Evolutionary conservation across 1,139 yeast species (phyloP).

Genomic region (Nakaseomyces bracarensis): DNA sequence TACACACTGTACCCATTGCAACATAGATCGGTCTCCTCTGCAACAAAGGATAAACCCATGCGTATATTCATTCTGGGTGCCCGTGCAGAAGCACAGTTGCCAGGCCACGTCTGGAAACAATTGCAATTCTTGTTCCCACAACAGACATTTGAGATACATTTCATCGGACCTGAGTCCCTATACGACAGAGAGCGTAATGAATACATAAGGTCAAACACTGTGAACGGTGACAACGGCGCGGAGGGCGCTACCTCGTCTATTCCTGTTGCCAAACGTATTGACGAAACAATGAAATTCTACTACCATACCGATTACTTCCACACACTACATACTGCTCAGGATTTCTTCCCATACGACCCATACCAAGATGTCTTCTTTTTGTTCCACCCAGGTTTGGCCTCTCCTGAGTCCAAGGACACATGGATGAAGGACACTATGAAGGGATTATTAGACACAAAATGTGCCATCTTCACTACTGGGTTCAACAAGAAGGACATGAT

Average conservation of each 20-base stretch:
- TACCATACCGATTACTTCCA: slow-evolving; percentile 90
- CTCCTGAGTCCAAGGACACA: slow-evolving; percentile 67
- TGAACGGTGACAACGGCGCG: slow-evolving; percentile 4
- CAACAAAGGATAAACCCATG: slow-evolving; percentile 78
- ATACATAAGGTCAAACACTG: slow-evolving; percentile 38
- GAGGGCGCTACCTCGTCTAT: slow-evolving; percentile 29
- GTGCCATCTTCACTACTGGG: slow-evolving; percentile 86
- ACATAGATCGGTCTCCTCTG: slow-evolving; percentile 33
- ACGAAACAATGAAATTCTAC: slow-evolving; percentile 63
- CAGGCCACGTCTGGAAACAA: slow-evolving; percentile 95
- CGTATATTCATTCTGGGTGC: slow-evolving; percentile 87
- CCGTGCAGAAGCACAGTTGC: slow-evolving; percentile 86
- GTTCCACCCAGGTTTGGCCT: slow-evolving; percentile 91
- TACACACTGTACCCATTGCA: slow-evolving; percentile 79
- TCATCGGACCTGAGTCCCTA: slow-evolving; percentile 88
- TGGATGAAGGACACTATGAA: slow-evolving; percentile 91
- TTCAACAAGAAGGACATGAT: slow-evolving; percentile 67
- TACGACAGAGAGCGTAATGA: slow-evolving; percentile 57
- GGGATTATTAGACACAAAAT: slow-evolving; percentile 83
- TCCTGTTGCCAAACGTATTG: slow-evolving; percentile 66
- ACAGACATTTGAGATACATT: slow-evolving; percentile 73
- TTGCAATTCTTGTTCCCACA: slow-evolving; percentile 79
- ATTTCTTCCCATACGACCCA: slow-evolving; percentile 96
- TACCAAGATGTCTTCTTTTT: slow-evolving; percentile 84
- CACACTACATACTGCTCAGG: slow-evolving; percentile 81